phyloP scores from a whole-genome alignment of 208 protist genomes.

The Borovskyia barvae region DNA sequence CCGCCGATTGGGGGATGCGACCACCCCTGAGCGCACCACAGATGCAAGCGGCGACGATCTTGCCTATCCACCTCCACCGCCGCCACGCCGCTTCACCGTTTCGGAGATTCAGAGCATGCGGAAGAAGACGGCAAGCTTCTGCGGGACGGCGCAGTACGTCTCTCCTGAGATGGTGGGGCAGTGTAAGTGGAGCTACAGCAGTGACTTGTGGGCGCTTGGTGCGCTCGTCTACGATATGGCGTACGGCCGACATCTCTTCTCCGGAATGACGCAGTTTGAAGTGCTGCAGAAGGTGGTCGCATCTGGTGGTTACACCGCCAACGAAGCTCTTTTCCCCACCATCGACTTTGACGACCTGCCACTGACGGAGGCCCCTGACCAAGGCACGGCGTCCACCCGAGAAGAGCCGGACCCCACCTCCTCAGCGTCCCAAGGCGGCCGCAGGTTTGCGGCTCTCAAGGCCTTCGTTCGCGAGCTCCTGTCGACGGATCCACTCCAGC shows the following conservation, averaged over 20 bases:
- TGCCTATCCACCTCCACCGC: too few species aligned
- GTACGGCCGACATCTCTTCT: conserved; percentile 85
- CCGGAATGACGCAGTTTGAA: conserved; percentile 53
- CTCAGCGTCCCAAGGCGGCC: background rate
- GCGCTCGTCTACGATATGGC: conserved; percentile 93
- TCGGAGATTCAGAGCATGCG: conserved; percentile 86
- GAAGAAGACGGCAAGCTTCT: conserved; percentile 77
- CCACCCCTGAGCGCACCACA: too few species aligned
- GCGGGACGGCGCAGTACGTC: conserved; percentile 93
- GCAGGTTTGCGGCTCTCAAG: conserved; percentile 49
- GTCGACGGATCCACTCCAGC: conserved; percentile 51
- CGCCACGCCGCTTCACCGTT: conserved; percentile 61
- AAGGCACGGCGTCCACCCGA: too few species aligned
- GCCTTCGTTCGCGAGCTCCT: conserved; percentile 70
- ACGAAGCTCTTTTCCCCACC: conserved; percentile 35
- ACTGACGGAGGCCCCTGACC: background rate
- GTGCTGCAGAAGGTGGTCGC: conserved; percentile 76
- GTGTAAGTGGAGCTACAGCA: conserved; percentile 92
- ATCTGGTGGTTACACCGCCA: conserved; percentile 24
- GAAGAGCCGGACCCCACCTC: too few species aligned
- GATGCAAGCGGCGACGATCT: too few species aligned
- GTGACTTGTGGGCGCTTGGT: conserved; percentile 94
- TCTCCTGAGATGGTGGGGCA: conserved; percentile 93
- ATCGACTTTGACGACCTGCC: conserved; percentile 49
- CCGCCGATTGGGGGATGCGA: background rate